These are phyloP conservation scores for Nissolia schottii DNA, from an alignment of 306 rosid species.

Conservation along the genomic window DNA sequence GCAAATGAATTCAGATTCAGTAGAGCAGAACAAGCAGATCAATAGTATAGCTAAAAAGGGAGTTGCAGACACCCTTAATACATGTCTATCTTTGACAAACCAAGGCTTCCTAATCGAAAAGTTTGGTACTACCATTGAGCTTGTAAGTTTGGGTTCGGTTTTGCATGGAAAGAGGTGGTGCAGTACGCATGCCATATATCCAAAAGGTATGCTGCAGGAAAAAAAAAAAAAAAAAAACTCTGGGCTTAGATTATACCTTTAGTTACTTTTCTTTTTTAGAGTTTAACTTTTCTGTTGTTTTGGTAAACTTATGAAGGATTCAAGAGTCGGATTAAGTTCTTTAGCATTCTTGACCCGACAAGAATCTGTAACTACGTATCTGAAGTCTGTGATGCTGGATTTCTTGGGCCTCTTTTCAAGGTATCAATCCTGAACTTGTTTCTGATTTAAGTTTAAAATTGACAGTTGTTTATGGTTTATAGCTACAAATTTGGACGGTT, in stretches of 20 bases:
- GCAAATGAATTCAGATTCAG: constrained; percentile 18
- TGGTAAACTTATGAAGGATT: constrained; percentile 57
- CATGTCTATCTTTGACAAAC: constrained; percentile 4
- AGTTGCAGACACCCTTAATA: constrained; percentile 8
- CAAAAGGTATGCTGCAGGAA: constrained; percentile 59
- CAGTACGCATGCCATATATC: constrained; percentile 66
- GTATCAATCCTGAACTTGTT: constrained; percentile 36
- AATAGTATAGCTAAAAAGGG: constrained; percentile 5
- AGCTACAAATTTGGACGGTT: neutral
- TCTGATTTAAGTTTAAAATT: constrained; percentile 7
- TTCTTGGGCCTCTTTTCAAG: constrained; percentile 84
- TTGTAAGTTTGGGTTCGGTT: constrained; percentile 51
- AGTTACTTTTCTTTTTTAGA: neutral
- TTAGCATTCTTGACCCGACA: constrained; percentile 60
- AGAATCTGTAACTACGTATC: constrained; percentile 57
- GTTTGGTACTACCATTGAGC: constrained; percentile 40
- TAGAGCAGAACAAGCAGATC: constrained; percentile 21
- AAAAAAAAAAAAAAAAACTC: neutral
- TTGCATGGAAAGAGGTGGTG: constrained; percentile 63
- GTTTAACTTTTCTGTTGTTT: constrained; percentile 15
- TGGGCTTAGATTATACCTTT: neutral
- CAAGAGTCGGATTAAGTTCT: constrained; percentile 64
- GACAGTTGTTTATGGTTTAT: neutral
- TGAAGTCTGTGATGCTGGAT: constrained; percentile 76
- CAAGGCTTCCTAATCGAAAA: constrained; percentile 9